Base-by-base conservation (phyloP, 1,139 yeast species). In the Blastobotrys aristatus region DNA sequence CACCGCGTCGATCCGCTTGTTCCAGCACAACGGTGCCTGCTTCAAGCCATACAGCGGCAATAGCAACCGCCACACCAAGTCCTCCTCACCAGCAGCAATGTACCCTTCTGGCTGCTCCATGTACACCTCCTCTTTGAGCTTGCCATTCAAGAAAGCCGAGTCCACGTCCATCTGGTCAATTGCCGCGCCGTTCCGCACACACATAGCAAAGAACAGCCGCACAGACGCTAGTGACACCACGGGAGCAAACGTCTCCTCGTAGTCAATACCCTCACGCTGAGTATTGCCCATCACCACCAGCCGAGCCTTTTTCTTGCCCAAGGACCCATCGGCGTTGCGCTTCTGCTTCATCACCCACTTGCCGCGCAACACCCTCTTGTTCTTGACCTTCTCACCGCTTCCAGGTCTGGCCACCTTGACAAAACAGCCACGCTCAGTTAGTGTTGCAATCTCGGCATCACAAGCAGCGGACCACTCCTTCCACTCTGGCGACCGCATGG, bases 91-190 rank as follows among this genome's bases (percentile, higher is more conserved):
- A 17, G 27, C 33, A n/a, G n/a, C n/a, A n/a, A n/a, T n/a, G n/a
- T n/a, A n/a, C n/a, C n/a, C n/a, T n/a, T n/a, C n/a, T n/a, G n/a
- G n/a, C n/a, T n/a, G n/a, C n/a, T n/a, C n/a, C n/a, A n/a, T n/a
- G n/a, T n/a, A n/a, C n/a, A n/a, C n/a, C n/a, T n/a, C n/a, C n/a
- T n/a, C n/a, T n/a, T n/a, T n/a, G n/a, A n/a, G n/a, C n/a, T n/a
- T n/a, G 11, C 58, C 62, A 41, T 56, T 51, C 21, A 57, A 46
- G 21, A 57, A 59, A 1, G 65, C 63, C 14, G 60, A 55, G 7
- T 39, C 46, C 5, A 60, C 57, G 44, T 58, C 63, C 57, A 55
- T 53, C 30, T 59, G 62, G 36, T 58, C 53, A 6, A 61, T 43
- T 0, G 17, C 22, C 18, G 51, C 36, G 2, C n/a, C n/a, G n/a